These are phyloP conservation scores for Kwoniella dendrophila DNA, from an alignment of 768 basidiomycete species.

Conservation along the genomic window DNA sequence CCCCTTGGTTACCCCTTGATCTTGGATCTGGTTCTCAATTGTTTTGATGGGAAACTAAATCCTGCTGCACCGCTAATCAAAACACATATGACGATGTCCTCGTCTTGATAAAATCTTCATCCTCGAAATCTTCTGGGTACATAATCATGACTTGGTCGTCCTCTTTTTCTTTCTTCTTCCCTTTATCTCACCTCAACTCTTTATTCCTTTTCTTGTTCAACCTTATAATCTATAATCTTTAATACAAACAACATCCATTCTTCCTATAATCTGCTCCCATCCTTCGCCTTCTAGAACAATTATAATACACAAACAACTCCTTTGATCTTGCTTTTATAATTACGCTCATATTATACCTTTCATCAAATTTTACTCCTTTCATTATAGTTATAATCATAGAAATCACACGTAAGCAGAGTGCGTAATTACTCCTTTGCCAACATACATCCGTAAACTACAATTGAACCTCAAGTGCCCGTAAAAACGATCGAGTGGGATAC, in stretches of 20 bases:
- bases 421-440: too few species aligned
- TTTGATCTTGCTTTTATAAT: not conserved
- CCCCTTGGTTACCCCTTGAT: not conserved
- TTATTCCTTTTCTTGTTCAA: not conserved
- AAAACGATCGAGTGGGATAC: too few species aligned
- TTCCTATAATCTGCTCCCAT: not conserved
- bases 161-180: not conserved
- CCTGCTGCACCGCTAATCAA: too few species aligned
- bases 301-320: not conserved
- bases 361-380: not conserved
- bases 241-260: too few species aligned
- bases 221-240: not conserved
- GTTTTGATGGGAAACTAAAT: too few species aligned
- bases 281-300: not conserved
- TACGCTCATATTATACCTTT: too few species aligned
- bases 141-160: not conserved
- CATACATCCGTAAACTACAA: not conserved
- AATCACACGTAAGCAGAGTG: too few species aligned
- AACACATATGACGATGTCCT: too few species aligned
- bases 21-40: not conserved
- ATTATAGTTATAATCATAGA: too few species aligned
- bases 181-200: not conserved
- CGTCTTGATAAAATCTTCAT: too few species aligned
- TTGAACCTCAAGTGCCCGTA: too few species aligned
- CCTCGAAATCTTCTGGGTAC: too few species aligned